These are phyloP conservation scores for Centella asiatica DNA, from an alignment of 129 eudicot species.

Conservation along the genomic window DNA sequence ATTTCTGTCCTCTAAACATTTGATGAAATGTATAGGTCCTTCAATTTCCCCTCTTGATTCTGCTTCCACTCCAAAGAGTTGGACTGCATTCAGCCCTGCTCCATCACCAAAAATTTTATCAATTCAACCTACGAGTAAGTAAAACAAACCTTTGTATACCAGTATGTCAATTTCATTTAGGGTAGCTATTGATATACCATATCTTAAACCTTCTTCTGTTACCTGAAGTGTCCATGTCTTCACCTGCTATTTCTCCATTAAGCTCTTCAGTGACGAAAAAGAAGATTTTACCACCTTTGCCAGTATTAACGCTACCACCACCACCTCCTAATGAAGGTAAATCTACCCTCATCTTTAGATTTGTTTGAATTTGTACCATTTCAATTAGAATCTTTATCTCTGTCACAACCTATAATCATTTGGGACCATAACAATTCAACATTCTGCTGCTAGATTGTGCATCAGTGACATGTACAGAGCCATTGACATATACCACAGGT, in stretches of 20 bases:
- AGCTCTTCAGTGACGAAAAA: constrained; percentile 28
- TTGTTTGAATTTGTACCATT: background rate
- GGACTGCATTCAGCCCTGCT: constrained; percentile 27
- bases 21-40: constrained; percentile 26
- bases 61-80: constrained; percentile 23
- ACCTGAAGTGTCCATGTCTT: constrained; percentile 39
- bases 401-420: background rate
- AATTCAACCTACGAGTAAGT: constrained; percentile 30
- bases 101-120: constrained; percentile 45
- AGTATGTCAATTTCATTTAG: constrained; percentile 10
- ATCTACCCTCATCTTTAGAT: background rate
- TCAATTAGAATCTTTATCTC: background rate
- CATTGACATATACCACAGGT: constrained; percentile 69
- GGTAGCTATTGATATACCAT: background rate
- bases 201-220: background rate
- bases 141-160: constrained; percentile 17
- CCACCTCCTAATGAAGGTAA: constrained; percentile 88
- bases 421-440: background rate
- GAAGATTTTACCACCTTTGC: constrained; percentile 39
- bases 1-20: background rate
- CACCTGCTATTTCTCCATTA: constrained; percentile 44
- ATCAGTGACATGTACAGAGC: constrained; percentile 63
- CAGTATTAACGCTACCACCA: constrained; percentile 58
- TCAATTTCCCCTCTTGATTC: constrained; percentile 22
- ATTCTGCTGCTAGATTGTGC: constrained; percentile 54